Conservation (phyloP, 306 rosid species). For the peach (Prunus persica) region Prunus_persica_NCBIv2 NC_034014.1:29530501-29531000, state of each 20-base stretch:
- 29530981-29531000: too few species aligned
- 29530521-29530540: neutral
- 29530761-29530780: too few species aligned
- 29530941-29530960: too few species aligned
- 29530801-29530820: neutral
- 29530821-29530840: too few species aligned
- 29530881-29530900: too few species aligned
- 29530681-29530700: neutral
- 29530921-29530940: too few species aligned
- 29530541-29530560: neutral
- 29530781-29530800: neutral
- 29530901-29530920: too few species aligned
- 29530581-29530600: constrained; percentile 27
- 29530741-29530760: neutral
- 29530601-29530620: constrained; percentile 26
- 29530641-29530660: constrained; percentile 12
- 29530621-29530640: constrained; percentile 7
- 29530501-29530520: neutral
- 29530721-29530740: neutral
- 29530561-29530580: neutral
- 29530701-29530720: neutral
- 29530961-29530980: too few species aligned
- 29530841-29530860: too few species aligned
- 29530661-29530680: constrained; percentile 21
- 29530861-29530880: too few species aligned